These are phyloP conservation scores for Inosperma sp. DNA, from an alignment of 768 basidiomycete species.

Conservation along the genomic window DNA sequence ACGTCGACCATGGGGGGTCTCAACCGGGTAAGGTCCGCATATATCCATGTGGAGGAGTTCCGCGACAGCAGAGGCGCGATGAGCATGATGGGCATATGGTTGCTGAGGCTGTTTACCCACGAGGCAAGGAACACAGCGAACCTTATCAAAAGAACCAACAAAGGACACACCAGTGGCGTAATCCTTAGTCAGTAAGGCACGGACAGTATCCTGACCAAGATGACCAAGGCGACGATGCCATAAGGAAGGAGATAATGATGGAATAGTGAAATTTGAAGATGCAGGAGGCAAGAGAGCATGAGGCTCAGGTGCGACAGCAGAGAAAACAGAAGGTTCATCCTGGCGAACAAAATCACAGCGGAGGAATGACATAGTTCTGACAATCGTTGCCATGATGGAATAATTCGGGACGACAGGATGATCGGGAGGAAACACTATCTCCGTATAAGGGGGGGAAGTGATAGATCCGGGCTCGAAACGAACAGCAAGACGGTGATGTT, in stretches of 20 bases:
- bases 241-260: neutral
- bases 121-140: conserved; percentile 10
- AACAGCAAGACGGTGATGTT: neutral
- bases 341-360: neutral
- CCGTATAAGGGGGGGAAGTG: neutral
- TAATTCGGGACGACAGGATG: neutral
- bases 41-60: conserved; percentile 27
- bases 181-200: conserved; percentile 1
- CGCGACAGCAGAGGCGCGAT: conserved; percentile 9
- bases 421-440: neutral
- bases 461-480: neutral
- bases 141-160: neutral
- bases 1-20: conserved; percentile 10
- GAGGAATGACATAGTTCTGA: conserved; percentile 5
- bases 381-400: neutral
- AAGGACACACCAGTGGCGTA: neutral
- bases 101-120: conserved; percentile 12
- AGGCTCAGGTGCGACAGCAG: conserved; percentile 1
- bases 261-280: neutral
- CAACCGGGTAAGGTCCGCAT: conserved; percentile 22
- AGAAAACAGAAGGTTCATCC: neutral
- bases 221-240: conserved; percentile 16
- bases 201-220: conserved; percentile 3
- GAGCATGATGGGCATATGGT: conserved; percentile 4
- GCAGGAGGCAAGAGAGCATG: neutral